These are phyloP conservation scores for Elsinoe batatas DNA, from an alignment of 2,329 filamentous ascomycete species.

Conservation along the genomic window DNA sequence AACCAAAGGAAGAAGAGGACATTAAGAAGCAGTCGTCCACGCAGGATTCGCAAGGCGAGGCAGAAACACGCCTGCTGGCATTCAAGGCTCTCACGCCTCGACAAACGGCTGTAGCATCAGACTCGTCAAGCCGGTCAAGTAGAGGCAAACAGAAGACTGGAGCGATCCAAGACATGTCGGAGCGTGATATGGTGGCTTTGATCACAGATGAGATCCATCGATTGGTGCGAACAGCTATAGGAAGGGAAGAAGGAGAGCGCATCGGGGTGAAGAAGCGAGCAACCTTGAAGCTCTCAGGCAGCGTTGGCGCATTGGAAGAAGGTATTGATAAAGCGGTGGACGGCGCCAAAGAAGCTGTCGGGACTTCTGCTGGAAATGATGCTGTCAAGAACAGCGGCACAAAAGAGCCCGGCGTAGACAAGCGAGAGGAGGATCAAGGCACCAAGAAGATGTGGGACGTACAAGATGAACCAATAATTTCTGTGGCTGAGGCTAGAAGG, in stretches of 20 bases:
- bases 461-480: slow-evolving; percentile 64
- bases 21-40: slow-evolving; percentile 19
- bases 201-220: slow-evolving; percentile 13
- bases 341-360: background rate
- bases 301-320: background rate
- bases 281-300: slow-evolving; percentile 13
- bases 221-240: background rate
- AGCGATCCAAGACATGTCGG: background rate
- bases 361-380: slow-evolving; percentile 26
- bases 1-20: slow-evolving; percentile 14
- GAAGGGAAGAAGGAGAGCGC: background rate
- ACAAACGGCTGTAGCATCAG: slow-evolving; percentile 29
- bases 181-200: slow-evolving; percentile 2
- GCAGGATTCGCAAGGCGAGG: slow-evolving; percentile 16
- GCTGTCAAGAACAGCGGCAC: slow-evolving; percentile 29
- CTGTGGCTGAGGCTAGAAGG: slow-evolving; percentile 71
- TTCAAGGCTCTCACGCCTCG: slow-evolving; percentile 47
- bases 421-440: slow-evolving; percentile 14
- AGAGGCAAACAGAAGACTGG: background rate
- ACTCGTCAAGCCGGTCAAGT: background rate
- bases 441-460: slow-evolving; percentile 27
- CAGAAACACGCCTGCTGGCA: slow-evolving; percentile 34
- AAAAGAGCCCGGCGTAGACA: slow-evolving; percentile 20
- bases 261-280: slow-evolving; percentile 21
- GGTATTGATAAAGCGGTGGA: background rate